Conservation (phyloP, 352 stramenopile genomes). For the Pythium brassicae region DNA sequence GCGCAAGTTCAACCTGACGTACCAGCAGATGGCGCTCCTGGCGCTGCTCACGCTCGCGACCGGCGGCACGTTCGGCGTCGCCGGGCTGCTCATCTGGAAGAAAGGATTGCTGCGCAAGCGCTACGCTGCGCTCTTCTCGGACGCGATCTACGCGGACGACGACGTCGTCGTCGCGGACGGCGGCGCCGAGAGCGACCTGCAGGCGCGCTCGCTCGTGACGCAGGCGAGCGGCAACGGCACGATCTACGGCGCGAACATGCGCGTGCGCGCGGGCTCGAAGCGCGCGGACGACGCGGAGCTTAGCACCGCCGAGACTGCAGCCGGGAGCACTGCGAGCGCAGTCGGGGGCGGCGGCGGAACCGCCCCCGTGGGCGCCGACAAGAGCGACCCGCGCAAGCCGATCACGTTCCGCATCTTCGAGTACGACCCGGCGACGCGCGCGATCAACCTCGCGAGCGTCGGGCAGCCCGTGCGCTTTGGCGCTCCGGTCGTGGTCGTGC, state of each 20-base stretch:
- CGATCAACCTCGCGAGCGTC: constrained; percentile 44
- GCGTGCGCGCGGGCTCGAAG: constrained; percentile 1
- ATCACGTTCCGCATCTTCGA: constrained; percentile 72
- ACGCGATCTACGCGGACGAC: constrained; percentile 53
- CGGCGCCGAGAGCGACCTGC: constrained; percentile 1
- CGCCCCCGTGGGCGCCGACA: neutral
- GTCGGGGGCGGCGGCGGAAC: neutral
- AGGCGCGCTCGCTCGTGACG: constrained; percentile 9
- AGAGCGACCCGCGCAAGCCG: constrained; percentile 20
- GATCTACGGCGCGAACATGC: constrained; percentile 10
- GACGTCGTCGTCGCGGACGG: constrained; percentile 12
- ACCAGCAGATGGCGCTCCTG: constrained; percentile 65
- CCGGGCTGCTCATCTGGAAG: constrained; percentile 65
- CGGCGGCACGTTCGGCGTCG: constrained; percentile 58
- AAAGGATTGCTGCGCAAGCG: constrained; percentile 68
- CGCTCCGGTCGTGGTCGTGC: constrained; percentile 48
- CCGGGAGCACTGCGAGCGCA: constrained; percentile 1
- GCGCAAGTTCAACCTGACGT: constrained; percentile 74
- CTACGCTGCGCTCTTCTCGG: constrained; percentile 62
- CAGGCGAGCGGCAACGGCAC: constrained; percentile 11
- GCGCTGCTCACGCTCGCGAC: constrained; percentile 43
- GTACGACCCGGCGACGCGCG: constrained; percentile 46
- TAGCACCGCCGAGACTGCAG: constrained; percentile 2
- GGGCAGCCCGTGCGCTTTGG: constrained; percentile 58
- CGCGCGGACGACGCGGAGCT: constrained; percentile 13